phyloP scores from a whole-genome alignment of 352 stramenopile species.

The Phytophthora sansomeana region DNA sequence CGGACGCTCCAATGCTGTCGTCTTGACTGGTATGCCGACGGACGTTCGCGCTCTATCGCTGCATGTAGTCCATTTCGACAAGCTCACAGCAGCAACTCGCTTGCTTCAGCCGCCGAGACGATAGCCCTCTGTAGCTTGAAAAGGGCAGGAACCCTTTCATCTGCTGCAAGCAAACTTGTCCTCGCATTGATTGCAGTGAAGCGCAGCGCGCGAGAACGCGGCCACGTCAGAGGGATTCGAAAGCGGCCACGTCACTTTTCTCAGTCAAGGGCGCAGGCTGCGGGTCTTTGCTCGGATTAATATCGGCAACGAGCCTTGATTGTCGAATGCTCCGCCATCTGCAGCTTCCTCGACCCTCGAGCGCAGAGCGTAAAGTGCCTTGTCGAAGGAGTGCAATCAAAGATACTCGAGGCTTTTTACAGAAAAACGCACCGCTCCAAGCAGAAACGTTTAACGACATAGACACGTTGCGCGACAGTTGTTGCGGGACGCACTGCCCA shows the following conservation, averaged over 20 bases:
- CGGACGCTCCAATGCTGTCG: too few species aligned
- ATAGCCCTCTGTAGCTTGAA: background rate
- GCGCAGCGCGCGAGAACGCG: background rate
- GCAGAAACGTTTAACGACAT: background rate
- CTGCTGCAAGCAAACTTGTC: constrained; percentile 4
- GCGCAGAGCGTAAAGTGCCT: too few species aligned
- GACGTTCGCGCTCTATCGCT: too few species aligned
- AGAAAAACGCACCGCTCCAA: background rate
- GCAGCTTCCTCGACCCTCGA: too few species aligned
- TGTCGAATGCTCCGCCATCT: too few species aligned
- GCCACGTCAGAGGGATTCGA: background rate
- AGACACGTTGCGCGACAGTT: background rate
- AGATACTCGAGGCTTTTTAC: background rate
- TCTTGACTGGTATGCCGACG: too few species aligned
- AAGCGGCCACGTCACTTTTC: constrained; percentile 6
- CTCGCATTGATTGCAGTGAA: constrained; percentile 12
- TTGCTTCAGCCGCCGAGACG: background rate
- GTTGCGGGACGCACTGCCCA: background rate
- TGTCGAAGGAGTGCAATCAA: background rate
- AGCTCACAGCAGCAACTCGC: background rate
- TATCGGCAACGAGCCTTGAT: background rate
- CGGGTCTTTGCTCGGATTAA: constrained; percentile 18
- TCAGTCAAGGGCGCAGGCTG: too few species aligned
- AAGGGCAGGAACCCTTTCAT: background rate
- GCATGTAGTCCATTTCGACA: background rate